Evolutionary conservation across 139 green algal genomes (phyloP), one percentile per base, ranked within the genome.

Genomic region (Asterochloris erici): DNA sequence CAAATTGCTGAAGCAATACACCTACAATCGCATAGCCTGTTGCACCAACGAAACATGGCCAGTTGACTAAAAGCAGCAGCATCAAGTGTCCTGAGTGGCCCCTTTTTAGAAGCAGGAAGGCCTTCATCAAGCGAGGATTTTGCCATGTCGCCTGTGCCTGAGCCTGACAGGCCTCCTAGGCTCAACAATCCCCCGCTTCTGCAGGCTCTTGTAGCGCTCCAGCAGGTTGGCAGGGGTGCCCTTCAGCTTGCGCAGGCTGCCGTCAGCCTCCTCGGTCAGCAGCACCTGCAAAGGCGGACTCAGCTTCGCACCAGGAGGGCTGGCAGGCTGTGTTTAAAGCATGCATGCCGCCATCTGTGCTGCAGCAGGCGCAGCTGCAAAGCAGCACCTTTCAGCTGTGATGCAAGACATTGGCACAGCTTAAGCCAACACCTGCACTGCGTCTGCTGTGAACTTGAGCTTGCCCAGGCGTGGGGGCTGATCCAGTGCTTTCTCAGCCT

Each of bases 141-240:
- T 54, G 38, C 2, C 38, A 54, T 54, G 38, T 6, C 38, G 62
- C 9, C 64, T 76, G 61, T 84, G 63, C 27, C 75, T 84, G 13
- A 24, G 71, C 54, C 62, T 68, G 23, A 73, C 74, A n/a, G 73
- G 79, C 23, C 76, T 28, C 1, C 93, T 82, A 9, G 94, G 92
- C 93, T 98, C 95, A 6, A 97, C 88, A 14, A 95, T 28, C 19
- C 91, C 92, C 0, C 93, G 88, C 78, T 90, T 88, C 86, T 98
- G 94, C 78, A 98, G 83, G 75, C 88, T 92, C 82, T 95, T 96
- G 88, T 92, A 98, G 23, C 90, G 79, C 76, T 93, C 90, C 60
- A 84, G 84, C 14, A 80, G 76, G 76, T 92, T 82, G 70, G 87
- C 83, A 26, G 85, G 66, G 12, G 85, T 84, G 15, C 87, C 79